Conservation (phyloP, 257 asterid genomes). For the Capsicum chinense region DNA sequence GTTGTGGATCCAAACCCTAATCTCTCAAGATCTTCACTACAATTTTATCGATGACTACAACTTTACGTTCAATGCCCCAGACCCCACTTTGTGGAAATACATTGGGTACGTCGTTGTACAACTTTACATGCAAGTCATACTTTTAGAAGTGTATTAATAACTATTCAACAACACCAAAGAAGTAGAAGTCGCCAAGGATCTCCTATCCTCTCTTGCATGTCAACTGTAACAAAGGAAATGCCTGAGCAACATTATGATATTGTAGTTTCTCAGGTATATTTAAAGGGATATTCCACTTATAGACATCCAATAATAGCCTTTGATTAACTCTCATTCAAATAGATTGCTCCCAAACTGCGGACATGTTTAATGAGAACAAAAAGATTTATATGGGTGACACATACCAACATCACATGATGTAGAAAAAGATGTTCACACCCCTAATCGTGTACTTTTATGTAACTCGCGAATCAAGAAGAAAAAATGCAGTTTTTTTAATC, state of each 20-base stretch:
- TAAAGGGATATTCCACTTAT: conserved; percentile 21
- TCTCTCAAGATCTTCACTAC: neutral
- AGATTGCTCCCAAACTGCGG: neutral
- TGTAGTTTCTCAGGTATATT: neutral
- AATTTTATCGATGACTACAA: neutral
- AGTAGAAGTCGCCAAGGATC: neutral
- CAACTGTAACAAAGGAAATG: neutral
- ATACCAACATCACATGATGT: neutral
- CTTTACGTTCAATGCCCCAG: neutral
- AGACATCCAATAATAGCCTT: conserved; percentile 1
- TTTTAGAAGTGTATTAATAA: neutral
- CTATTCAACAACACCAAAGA: neutral
- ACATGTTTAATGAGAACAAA: neutral
- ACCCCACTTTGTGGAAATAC: too few relatives aligned
- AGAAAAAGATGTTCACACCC: conserved; percentile 12
- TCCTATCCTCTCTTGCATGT: conserved; percentile 11
- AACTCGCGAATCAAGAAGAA: neutral
- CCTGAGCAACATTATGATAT: neutral
- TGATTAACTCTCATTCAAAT: neutral
- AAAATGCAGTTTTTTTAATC: neutral
- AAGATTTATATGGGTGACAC: neutral
- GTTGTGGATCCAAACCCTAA: conserved; percentile 2
- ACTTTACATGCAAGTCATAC: neutral
- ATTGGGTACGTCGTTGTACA: neutral
- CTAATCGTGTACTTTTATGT: neutral